Evolutionary conservation across 2,329 filamentous ascomycete species (phyloP).

Genomic region (Aspergillus sp.): DNA sequence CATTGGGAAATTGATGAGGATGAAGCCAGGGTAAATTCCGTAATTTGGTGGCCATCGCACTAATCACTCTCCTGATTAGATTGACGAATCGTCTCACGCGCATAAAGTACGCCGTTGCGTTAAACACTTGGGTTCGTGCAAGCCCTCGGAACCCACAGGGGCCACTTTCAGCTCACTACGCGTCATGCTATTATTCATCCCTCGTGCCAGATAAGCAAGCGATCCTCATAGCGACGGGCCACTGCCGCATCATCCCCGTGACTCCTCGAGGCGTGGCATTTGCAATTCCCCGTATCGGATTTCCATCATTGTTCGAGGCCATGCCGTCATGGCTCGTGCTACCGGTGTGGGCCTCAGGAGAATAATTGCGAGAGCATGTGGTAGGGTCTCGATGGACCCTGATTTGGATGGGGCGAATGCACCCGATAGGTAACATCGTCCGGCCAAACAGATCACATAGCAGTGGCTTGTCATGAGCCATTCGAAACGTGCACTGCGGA

Average conservation of each 20-base stretch:
- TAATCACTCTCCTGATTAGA: no score
- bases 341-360: not conserved
- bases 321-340: not conserved
- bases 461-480: not conserved
- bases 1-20: not conserved
- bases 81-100: not conserved
- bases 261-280: not conserved
- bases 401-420: conserved; percentile 4
- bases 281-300: no score
- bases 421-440: not conserved
- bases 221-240: not conserved
- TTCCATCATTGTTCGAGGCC: not conserved
- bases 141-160: conserved; percentile 12
- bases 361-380: not conserved
- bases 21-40: no score
- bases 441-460: not conserved
- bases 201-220: not conserved
- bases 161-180: conserved; percentile 10
- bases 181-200: conserved; percentile 7
- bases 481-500: not conserved
- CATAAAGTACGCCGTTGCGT: conserved; percentile 11
- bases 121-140: conserved; percentile 3
- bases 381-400: conserved; percentile 5
- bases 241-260: not conserved
- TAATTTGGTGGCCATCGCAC: no score